phyloP scores from a whole-genome alignment of 2,329 filamentous ascomycete species.

The Madurella mycetomatis region DNA sequence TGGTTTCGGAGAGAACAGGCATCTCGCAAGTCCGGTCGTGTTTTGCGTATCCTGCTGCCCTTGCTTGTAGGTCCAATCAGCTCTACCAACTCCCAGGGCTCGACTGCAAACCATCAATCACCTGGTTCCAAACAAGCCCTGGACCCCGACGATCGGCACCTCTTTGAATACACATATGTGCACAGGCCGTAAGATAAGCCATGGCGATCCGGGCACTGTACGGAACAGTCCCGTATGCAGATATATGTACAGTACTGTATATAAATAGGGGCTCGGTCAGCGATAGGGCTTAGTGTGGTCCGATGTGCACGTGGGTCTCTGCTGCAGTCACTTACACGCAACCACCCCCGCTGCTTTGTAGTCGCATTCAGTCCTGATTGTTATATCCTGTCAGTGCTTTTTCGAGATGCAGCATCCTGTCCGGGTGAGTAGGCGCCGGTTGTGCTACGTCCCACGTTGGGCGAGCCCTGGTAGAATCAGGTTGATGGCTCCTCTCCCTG shows the following conservation, averaged over 20 bases:
- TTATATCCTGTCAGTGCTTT: not conserved
- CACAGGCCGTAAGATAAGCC: no score
- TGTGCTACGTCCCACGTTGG: not conserved
- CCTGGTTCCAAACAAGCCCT: not conserved
- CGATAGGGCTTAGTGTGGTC: slow-evolving; percentile 21
- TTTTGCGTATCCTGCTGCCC: not conserved
- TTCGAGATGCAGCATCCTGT: not conserved
- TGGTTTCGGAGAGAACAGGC: not conserved
- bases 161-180: not conserved
- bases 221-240: no score
- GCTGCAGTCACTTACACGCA: not conserved
- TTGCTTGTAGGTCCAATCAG: not conserved
- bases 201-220: no score
- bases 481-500: not conserved
- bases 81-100: not conserved
- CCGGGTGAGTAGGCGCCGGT: not conserved
- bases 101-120: not conserved
- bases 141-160: slow-evolving; percentile 5
- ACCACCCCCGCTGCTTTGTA: not conserved
- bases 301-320: slow-evolving; percentile 2
- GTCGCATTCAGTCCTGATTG: not conserved
- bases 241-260: no score
- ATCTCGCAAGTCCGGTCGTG: not conserved
- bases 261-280: slow-evolving; percentile 14
- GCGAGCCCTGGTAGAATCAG: not conserved